Conservation (phyloP, 2,329 filamentous ascomycete species). For the Arthroderma sp. region DNA sequence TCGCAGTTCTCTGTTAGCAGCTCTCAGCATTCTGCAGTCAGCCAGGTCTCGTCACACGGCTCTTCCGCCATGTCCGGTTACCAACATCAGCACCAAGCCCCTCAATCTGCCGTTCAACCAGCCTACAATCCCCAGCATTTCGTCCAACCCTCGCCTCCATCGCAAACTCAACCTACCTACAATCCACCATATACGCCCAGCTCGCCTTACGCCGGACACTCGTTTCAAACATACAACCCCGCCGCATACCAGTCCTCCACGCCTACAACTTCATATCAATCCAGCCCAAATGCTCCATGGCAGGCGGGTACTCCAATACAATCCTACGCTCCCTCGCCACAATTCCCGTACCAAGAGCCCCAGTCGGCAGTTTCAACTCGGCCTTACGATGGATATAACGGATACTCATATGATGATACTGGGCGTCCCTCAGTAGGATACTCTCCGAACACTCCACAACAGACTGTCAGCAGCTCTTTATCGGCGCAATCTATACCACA, state of each 20-base stretch:
- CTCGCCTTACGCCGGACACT: constrained; percentile 16
- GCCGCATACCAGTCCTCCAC: constrained; percentile 32
- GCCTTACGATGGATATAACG: constrained; percentile 25
- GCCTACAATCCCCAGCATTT: constrained; percentile 54
- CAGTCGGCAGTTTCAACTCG: constrained; percentile 20
- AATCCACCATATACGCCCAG: constrained; percentile 50
- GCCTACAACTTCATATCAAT: constrained; percentile 17
- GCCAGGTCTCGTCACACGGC: constrained; percentile 30
- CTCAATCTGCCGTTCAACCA: constrained; percentile 22
- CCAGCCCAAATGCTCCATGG: constrained; percentile 22
- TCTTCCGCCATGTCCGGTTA: constrained; percentile 31
- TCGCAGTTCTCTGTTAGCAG: constrained; percentile 22
- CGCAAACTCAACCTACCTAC: constrained; percentile 43
- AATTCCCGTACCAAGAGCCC: constrained; percentile 6
- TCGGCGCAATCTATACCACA: constrained; percentile 3
- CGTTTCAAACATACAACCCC: constrained; percentile 37
- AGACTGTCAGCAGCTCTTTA: constrained; percentile 6
- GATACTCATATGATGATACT: constrained; percentile 17
- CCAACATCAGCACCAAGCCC: constrained; percentile 40
- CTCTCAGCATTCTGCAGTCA: constrained; percentile 24
- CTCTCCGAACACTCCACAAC: constrained; percentile 13
- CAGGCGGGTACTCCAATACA: constrained; percentile 21
- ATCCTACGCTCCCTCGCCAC: constrained; percentile 19
- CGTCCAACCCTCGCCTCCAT: constrained; percentile 33
- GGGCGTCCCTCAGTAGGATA: constrained; percentile 18